Evolutionary conservation across 2,329 filamentous ascomycete species (phyloP), one percentile per base, ranked within the genome.

Genomic region (Epichloe brachyelytri): DNA sequence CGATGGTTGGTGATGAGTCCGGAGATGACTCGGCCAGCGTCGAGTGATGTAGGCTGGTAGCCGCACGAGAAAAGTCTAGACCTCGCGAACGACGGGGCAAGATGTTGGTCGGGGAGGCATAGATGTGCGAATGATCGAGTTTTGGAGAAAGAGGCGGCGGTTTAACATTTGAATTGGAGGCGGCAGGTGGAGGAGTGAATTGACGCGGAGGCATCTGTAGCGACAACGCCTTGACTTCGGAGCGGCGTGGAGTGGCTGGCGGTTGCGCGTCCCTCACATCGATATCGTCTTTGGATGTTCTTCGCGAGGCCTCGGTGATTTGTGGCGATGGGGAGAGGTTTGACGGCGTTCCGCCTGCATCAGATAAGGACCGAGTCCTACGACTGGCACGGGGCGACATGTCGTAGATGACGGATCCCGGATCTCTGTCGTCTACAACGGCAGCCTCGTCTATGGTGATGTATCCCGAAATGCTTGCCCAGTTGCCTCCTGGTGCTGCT

Each of bases 21-120:
- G 90, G 89, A 5, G 87, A 93, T 1, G 87, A 86, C 59, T 95
- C 88, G 51, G 91, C 90, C 8, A 97, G 78, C 0, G 87, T 97
- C 15, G 91, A 96, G 67, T 97, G 93, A 68, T 97, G 93, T 20
- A 98, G 75, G 63, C 90, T 95, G 11, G 91, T 96, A 55, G 88
- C 93, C 11, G 90, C 90, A 58, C 91, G 80, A 40, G 91, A 91
- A 67, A 95, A 97, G 69, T 97, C 91, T 54, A 96, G 75, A 43
- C 91, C 91, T 51, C 91, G 81, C 33, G 90, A 96, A 54, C 90
- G 83, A 56, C 91, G 82, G 17, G 91, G 91, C 7, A 97, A 77
- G 45, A 95, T 86, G 50, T 90, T 94, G 26, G 86, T 85, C 2
- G 90, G 89, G 2, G 88, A 91, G 41, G 86, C 85, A 71, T 94